Evolutionary conservation across 257 asterid species (phyloP), one percentile per base, ranked within the genome.

Genomic region (Euphrasia confusa): DNA sequence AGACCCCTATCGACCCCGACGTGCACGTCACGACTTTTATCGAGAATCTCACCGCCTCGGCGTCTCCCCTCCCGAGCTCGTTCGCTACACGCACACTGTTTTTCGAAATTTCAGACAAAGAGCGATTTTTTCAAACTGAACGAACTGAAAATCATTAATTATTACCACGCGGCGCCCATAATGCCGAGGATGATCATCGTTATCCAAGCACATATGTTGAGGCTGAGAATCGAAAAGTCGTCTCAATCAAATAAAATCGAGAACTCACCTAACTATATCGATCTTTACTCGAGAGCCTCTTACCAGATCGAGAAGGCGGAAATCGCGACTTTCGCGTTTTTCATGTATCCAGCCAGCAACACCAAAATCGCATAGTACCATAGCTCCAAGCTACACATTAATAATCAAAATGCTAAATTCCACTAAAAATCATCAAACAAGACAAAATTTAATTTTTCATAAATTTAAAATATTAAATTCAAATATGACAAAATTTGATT

Each of bases 111-210:
- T 48, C 8, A 48, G 15, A 48, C 24, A 6, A 14, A 14, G 1
- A 15, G 54, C 2, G 15, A 13, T 12, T 48, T n/a, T 49, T 14
- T 5, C 0, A 6, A 12, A 2, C 2, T 21, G 54, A 7, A 11
- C 24, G 48, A 17, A 2, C 2, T 7, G 10, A 40, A 26, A 24
- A 18, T 21, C 72, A 5, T 79, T 50, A 24, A 18, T 21, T 71
- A 5, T 79, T 50, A 84, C 93, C 83, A 74, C 28, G 93, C 81
- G 54, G 93, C 86, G 30, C 83, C 93, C 64, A 82, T 82, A 35
- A 84, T 73, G 35, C 93, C 93, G 5, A 82, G 69, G 74, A 67
- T 72, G 80, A 74, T 70, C 83, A 75, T 84, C 42, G 78, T 64
- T 71, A 72, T 77, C 89, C 93, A 84, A 24, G 70, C 71, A 9